Base-by-base conservation (phyloP, 139 green algal species). In the Eudorina sp. region DNA sequence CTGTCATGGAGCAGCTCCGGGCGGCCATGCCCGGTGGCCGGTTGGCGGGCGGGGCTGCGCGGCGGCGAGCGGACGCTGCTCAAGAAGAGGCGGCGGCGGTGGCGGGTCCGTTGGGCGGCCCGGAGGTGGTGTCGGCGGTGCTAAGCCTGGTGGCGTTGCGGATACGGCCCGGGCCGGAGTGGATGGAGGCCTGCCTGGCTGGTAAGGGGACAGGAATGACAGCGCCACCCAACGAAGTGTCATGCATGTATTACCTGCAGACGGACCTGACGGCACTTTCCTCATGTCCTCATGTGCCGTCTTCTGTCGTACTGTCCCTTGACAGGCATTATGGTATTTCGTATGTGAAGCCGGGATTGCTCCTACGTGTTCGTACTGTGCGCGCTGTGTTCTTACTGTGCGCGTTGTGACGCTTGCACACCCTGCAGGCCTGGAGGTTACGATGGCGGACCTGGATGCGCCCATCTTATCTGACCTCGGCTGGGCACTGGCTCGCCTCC, bases 91-190 rank as follows among this genome's bases (percentile, higher is more conserved):
- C 34, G 25, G 11, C 1, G 51, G 51, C 34, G 48, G 76, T 16
- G 48, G n/a, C 11, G 23, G 51, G 4, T 31, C 31, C 2, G 1
- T 18, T 75, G 41, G 25, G 60, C 80, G 80, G 81, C 45, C 29
- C 64, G 41, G 64, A 87, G 81, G 23, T 29, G 25, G 81, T 66
- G 19, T 66, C 45, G 1, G 62, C 51, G 45, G 31, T 87, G 64
- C 81, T 77, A 36, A 69, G 45, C 45, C 45, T 87, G 64, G 81
- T 79, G 62, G 43, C 64, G 45, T 31, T 87, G 64, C 43, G 81
- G 5, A 40, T 87, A 19, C 43, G 64, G 31, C 81, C 81, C 0
- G 45, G 31, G 7, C 19, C 31, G 0, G 55, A 79, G 3, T 87
- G 62, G 62, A 51, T 87, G 62, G 81, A 87, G 25, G 14, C 43